These are phyloP conservation scores for Penicillium mononematosum DNA, from an alignment of 495 filamentous ascomycete species.

Conservation along the genomic window DNA sequence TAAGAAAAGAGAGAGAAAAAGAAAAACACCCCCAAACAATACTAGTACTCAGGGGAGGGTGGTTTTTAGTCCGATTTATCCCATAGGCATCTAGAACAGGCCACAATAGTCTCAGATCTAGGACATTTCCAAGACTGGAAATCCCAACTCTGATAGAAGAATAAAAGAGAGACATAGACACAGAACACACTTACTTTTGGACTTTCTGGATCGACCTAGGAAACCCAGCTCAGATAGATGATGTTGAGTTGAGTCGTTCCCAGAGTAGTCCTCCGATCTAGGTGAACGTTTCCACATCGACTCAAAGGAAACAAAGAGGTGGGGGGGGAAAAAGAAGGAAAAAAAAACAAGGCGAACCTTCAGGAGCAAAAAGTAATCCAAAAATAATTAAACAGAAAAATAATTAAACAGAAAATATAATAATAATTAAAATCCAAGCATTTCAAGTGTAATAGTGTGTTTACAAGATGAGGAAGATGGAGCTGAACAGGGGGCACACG, in stretches of 20 bases:
- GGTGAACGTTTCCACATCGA: constrained; percentile 50
- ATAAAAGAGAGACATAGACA: not conserved
- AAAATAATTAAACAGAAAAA: not conserved
- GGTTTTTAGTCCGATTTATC: constrained; percentile 3
- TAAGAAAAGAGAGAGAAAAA: not conserved
- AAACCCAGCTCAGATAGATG: constrained; percentile 38
- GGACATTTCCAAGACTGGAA: not conserved
- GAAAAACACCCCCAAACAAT: not conserved
- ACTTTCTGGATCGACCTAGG: constrained; percentile 42
- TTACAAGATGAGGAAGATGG: no score
- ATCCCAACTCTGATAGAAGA: not conserved
- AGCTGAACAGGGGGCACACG: no score
- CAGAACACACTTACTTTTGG: constrained; percentile 32
- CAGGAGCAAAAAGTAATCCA: not conserved
- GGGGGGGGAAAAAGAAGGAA: constrained; percentile 5
- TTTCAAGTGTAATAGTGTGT: no score
- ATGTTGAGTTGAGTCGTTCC: constrained; percentile 35
- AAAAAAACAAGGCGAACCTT: not conserved
- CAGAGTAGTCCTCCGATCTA: constrained; percentile 46
- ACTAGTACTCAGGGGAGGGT: constrained; percentile 8
- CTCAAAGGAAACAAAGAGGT: constrained; percentile 23
- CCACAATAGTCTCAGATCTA: constrained; percentile 19
- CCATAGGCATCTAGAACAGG: constrained; percentile 19
- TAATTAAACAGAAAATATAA: constrained; percentile 2
- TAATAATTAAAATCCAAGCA: not conserved